Evolutionary conservation across 2,329 filamentous ascomycete genomes (phyloP).

Genomic region (Alternaria gaisen): DNA sequence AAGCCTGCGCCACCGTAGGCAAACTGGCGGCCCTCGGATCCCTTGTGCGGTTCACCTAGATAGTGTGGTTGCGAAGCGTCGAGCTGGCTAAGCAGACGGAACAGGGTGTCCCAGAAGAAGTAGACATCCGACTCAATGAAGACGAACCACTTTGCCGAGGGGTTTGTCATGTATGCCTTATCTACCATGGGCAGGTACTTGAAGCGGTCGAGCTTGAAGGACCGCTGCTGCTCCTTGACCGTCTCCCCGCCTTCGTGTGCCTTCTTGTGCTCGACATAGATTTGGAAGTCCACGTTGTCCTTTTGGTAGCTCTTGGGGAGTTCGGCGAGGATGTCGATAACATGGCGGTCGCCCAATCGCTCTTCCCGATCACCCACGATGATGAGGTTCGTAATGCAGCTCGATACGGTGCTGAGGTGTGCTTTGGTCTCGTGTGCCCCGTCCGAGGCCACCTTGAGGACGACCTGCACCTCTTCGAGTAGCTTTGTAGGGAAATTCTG

Average conservation of each 20-base stretch:
- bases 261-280: slow-evolving; percentile 58
- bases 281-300: slow-evolving; percentile 61
- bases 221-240: slow-evolving; percentile 59
- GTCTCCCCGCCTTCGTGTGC: slow-evolving; percentile 48
- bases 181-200: slow-evolving; percentile 67
- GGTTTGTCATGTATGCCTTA: slow-evolving; percentile 55
- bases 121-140: slow-evolving; percentile 52
- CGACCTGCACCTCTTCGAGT: slow-evolving; percentile 56
- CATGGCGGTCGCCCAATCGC: slow-evolving; percentile 59
- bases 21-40: slow-evolving; percentile 47
- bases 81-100: slow-evolving; percentile 53
- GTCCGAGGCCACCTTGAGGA: slow-evolving; percentile 61
- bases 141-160: slow-evolving; percentile 51
- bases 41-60: slow-evolving; percentile 50
- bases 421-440: slow-evolving; percentile 55
- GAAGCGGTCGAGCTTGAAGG: slow-evolving; percentile 67
- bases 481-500: slow-evolving; percentile 52
- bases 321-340: slow-evolving; percentile 59
- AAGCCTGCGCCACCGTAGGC: slow-evolving; percentile 58
- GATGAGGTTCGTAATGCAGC: slow-evolving; percentile 63
- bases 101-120: slow-evolving; percentile 53
- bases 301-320: slow-evolving; percentile 56
- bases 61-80: slow-evolving; percentile 51
- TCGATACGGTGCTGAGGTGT: slow-evolving; percentile 63
- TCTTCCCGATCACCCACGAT: slow-evolving; percentile 69